A percentile compares a stretch with the other conserved stretches of the same genome.
phyloP scores from a whole-genome alignment of 257 asterid species.

The Nyctanthes arbortristis region DNA sequence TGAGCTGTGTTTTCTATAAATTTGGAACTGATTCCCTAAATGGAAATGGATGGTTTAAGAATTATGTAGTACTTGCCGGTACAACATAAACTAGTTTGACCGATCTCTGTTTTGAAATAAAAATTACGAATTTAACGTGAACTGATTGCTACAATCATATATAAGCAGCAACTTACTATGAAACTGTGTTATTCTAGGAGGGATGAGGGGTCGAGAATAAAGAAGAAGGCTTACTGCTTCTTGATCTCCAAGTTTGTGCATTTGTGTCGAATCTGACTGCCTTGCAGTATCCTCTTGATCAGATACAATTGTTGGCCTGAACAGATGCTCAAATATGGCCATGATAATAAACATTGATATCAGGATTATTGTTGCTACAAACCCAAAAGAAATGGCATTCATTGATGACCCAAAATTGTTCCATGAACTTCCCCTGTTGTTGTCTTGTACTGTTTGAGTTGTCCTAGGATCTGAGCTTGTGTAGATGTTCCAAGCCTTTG shows the following conservation, averaged over 20 bases:
- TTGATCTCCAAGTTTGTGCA: slow-evolving; percentile 40
- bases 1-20: too few species aligned
- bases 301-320: slow-evolving; percentile 44
- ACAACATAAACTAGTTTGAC: too few species aligned
- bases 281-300: slow-evolving; percentile 15
- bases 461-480: slow-evolving; percentile 46
- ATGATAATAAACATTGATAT: slow-evolving; percentile 15
- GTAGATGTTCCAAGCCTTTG: slow-evolving; percentile 55
- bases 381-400: slow-evolving; percentile 82
- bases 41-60: too few species aligned
- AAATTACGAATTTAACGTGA: too few species aligned
- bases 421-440: slow-evolving; percentile 48
- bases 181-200: too few species aligned
- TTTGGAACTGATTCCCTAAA: too few species aligned
- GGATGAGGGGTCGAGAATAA: neutral
- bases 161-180: too few species aligned
- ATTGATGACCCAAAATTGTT: slow-evolving; percentile 70
- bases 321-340: slow-evolving; percentile 28
- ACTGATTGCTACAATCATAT: too few species aligned
- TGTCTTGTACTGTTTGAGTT: slow-evolving; percentile 35
- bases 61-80: too few species aligned
- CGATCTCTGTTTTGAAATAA: too few species aligned
- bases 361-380: slow-evolving; percentile 72
- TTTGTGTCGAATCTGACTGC: slow-evolving; percentile 24
- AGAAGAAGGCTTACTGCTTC: slow-evolving; percentile 28